phyloP scores from a whole-genome alignment of 768 basidiomycete species.

The Galerina marginata region DNA sequence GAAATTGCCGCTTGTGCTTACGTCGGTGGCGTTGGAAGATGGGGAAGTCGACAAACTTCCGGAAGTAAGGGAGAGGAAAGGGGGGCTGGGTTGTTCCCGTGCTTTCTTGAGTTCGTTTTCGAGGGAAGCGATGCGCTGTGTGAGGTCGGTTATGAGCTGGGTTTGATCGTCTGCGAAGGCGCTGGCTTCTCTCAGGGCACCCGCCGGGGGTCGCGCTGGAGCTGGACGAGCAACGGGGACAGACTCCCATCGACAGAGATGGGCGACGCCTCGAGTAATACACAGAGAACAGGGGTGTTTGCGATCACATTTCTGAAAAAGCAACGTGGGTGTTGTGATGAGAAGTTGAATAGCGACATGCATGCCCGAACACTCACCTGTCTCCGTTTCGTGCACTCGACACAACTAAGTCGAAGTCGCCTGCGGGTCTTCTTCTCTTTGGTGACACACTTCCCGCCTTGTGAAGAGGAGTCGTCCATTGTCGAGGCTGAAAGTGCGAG shows the following conservation, averaged over 20 bases:
- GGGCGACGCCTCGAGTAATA: slow-evolving; percentile 42
- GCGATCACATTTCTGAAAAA: slow-evolving; percentile 54
- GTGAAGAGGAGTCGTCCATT: slow-evolving; percentile 22
- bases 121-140: slow-evolving; percentile 31
- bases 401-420: slow-evolving; percentile 56
- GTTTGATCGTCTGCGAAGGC: slow-evolving; percentile 9
- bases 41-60: slow-evolving; percentile 16
- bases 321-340: not conserved
- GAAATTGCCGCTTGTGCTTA: slow-evolving; percentile 7
- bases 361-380: slow-evolving; percentile 42
- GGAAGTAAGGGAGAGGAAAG: slow-evolving; percentile 8
- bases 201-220: slow-evolving; percentile 42
- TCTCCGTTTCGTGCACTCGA: slow-evolving; percentile 60
- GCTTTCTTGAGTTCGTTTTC: slow-evolving; percentile 29
- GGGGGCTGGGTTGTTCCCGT: slow-evolving; percentile 17
- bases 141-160: slow-evolving; percentile 28
- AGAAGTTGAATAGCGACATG: slow-evolving; percentile 4
- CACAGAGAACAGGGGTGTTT: slow-evolving; percentile 49
- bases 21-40: slow-evolving; percentile 15
- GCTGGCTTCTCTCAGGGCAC: slow-evolving; percentile 24
- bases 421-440: slow-evolving; percentile 57
- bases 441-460: slow-evolving; percentile 8
- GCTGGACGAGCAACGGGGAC: slow-evolving; percentile 48
- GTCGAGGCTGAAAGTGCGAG: not conserved
- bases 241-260: slow-evolving; percentile 52